Conservation (phyloP, 371 early-diverging fungal genomes). For the Mucor lusitanicus region DNA sequence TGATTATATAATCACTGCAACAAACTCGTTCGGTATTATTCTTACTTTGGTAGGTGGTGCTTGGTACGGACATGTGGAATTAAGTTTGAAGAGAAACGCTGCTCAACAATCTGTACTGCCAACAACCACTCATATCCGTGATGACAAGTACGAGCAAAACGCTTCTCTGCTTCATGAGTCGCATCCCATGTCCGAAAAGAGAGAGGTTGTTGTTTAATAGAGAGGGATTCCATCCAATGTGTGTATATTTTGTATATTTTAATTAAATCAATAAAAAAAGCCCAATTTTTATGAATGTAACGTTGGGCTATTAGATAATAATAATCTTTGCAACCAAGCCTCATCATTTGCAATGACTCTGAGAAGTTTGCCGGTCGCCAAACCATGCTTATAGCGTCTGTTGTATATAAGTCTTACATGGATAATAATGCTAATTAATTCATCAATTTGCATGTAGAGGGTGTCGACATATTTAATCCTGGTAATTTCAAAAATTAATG, state of each 20-base stretch:
- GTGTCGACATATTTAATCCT: too few relatives aligned
- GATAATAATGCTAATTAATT: too few relatives aligned
- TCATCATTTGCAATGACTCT: not conserved
- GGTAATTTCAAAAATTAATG: too few relatives aligned
- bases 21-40: slow-evolving; percentile 75
- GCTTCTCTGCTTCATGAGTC: not conserved
- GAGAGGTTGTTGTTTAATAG: not conserved
- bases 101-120: not conserved
- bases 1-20: slow-evolving; percentile 60
- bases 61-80: slow-evolving; percentile 37
- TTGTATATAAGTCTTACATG: too few relatives aligned
- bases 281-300: not conserved
- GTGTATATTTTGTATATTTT: slow-evolving; percentile 2
- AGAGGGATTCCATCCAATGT: not conserved
- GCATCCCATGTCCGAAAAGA: not conserved
- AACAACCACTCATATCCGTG: not conserved
- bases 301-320: not conserved
- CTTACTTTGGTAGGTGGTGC: slow-evolving; percentile 81
- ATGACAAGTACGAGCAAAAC: not conserved
- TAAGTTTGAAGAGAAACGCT: not conserved
- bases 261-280: slow-evolving; percentile 1
- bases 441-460: too few relatives aligned
- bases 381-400: too few relatives aligned
- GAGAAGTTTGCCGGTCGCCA: too few relatives aligned
- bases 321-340: not conserved